Evolutionary conservation across 2,329 filamentous ascomycete species (phyloP).

Genomic region (Fusarium staphyleae): DNA sequence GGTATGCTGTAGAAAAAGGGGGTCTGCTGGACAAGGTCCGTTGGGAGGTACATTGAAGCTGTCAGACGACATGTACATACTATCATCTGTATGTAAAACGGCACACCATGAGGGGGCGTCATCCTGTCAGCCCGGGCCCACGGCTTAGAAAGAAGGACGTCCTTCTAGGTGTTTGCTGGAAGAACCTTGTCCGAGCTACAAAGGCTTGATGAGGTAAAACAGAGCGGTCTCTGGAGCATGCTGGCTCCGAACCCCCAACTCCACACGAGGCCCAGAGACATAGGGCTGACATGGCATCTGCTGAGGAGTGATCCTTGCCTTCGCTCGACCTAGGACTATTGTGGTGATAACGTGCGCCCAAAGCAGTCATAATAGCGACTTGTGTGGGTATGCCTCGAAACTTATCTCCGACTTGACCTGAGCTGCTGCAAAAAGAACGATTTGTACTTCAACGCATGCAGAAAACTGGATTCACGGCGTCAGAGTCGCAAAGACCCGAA

Average conservation of each 20-base stretch:
- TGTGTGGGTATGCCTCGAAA: background rate
- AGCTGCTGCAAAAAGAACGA: background rate
- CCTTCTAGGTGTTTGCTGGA: slow-evolving; percentile 29
- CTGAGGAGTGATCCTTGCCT: background rate
- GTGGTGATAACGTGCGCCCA: background rate
- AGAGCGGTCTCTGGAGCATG: background rate
- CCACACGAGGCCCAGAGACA: background rate
- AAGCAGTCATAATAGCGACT: background rate
- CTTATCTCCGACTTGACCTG: background rate
- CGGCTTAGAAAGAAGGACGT: slow-evolving; percentile 19
- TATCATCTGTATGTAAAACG: too few species aligned
- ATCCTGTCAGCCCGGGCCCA: slow-evolving; percentile 11
- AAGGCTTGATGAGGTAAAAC: background rate
- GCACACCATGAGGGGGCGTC: background rate
- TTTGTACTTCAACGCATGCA: background rate
- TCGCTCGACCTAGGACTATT: background rate
- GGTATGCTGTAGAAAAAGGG: slow-evolving; percentile 9
- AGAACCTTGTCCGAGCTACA: slow-evolving; percentile 1
- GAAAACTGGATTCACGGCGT: background rate
- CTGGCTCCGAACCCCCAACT: too few species aligned
- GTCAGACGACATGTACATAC: slow-evolving; percentile 36
- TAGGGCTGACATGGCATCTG: slow-evolving; percentile 23
- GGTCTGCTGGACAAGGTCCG: background rate
- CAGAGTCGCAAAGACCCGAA: slow-evolving; percentile 11
- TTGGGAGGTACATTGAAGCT: slow-evolving; percentile 21